Conservation (phyloP, 192 early-diverging fungal genomes). For the Phlyctochytrium bullatum region DNA sequence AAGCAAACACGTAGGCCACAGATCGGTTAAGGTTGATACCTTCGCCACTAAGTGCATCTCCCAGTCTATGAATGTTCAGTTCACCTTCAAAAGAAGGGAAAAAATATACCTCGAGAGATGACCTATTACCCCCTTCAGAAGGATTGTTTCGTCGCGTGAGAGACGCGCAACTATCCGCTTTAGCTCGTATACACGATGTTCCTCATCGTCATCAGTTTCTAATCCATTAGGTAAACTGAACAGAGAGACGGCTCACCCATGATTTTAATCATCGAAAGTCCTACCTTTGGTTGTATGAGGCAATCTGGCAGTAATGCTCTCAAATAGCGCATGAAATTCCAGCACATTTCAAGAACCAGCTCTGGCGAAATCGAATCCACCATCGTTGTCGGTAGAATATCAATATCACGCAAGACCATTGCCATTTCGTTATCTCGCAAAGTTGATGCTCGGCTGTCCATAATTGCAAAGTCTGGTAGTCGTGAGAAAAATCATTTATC, state of each 20-base stretch:
- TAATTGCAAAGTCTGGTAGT: constrained; percentile 4
- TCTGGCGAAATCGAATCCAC: neutral
- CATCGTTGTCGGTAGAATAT: neutral
- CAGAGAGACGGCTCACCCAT: neutral
- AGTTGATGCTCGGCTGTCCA: neutral
- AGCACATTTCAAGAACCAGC: neutral
- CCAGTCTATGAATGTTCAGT: neutral
- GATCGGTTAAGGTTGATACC: neutral
- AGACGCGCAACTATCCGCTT: neutral
- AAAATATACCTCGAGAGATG: neutral
- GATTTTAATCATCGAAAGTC: neutral
- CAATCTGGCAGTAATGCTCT: neutral
- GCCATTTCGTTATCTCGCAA: constrained; percentile 4
- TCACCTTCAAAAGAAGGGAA: neutral
- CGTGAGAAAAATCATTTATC: neutral
- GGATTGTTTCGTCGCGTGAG: neutral
- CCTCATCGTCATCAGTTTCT: neutral
- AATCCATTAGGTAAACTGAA: neutral
- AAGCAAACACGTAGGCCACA: neutral
- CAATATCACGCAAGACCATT: neutral
- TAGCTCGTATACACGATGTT: neutral
- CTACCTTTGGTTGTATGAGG: neutral
- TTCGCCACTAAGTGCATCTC: neutral
- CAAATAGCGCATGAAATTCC: neutral
- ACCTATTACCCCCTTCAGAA: neutral